These are phyloP conservation scores for Acanthamoeba healyi DNA, from an alignment of 208 protist genomes.

Conservation along the genomic window DNA sequence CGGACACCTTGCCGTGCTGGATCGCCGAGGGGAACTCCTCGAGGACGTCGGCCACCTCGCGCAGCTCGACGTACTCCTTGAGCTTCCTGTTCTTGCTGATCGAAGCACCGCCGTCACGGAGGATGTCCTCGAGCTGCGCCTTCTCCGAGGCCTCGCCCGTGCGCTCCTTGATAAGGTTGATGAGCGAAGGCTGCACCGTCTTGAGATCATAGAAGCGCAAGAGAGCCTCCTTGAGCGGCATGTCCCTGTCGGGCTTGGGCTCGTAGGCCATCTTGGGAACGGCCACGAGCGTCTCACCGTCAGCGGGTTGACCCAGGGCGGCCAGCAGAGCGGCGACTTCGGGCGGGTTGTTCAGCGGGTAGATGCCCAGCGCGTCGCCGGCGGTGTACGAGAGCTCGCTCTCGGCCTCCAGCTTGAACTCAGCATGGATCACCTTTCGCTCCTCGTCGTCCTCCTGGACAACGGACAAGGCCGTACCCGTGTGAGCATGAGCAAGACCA, in stretches of 20 bases:
- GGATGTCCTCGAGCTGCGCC: slow-evolving; percentile 30
- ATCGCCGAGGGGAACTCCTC: slow-evolving; percentile 61
- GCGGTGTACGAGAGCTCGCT: slow-evolving; percentile 49
- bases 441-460: slow-evolving; percentile 37
- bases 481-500: background rate
- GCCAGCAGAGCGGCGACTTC: slow-evolving; percentile 28
- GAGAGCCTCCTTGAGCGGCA: slow-evolving; percentile 43
- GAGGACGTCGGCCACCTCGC: slow-evolving; percentile 72
- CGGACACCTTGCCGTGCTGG: slow-evolving; percentile 15
- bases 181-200: background rate
- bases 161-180: slow-evolving; percentile 30
- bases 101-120: slow-evolving; percentile 36
- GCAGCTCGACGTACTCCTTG: slow-evolving; percentile 38
- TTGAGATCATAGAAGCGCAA: slow-evolving; percentile 54
- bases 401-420: slow-evolving; percentile 63
- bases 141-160: background rate
- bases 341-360: slow-evolving; percentile 92
- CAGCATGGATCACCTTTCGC: background rate
- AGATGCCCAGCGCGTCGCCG: slow-evolving; percentile 96
- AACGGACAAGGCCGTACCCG: background rate
- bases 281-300: background rate
- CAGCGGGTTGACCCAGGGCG: background rate
- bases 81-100: slow-evolving; percentile 59
- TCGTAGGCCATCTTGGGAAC: slow-evolving; percentile 58
- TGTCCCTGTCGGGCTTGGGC: slow-evolving; percentile 31